Evolutionary conservation across 257 asterid genomes (phyloP).

Genomic region (Solanum ahanhuiri): DNA sequence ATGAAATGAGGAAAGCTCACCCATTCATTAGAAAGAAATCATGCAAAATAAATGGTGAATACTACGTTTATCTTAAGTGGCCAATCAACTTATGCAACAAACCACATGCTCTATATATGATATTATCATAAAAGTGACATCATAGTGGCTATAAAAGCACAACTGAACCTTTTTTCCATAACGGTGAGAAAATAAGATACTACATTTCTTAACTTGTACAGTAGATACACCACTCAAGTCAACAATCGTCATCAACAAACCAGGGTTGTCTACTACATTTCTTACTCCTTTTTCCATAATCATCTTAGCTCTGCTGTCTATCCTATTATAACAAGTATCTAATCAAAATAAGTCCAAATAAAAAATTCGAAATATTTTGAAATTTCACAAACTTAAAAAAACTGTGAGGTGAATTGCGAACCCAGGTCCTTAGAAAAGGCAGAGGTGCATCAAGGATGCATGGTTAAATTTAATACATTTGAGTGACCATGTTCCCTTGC

Average conservation of each 20-base stretch:
- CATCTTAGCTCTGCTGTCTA: background rate
- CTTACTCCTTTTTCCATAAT: background rate
- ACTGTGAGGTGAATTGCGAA: background rate
- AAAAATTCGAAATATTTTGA: background rate
- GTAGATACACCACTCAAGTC: slow-evolving; percentile 2
- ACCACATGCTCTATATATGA: background rate
- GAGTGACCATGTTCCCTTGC: background rate
- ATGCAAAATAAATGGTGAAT: background rate
- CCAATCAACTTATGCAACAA: background rate
- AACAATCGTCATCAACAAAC: background rate
- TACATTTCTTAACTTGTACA: background rate
- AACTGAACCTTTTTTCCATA: background rate
- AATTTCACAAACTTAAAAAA: background rate
- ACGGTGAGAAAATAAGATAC: background rate
- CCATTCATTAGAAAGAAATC: background rate
- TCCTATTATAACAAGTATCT: background rate
- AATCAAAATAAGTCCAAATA: background rate
- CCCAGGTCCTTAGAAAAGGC: background rate
- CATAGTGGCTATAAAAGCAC: background rate
- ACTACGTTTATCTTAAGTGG: background rate
- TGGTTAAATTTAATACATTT: background rate
- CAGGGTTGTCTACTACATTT: background rate
- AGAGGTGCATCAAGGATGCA: background rate
- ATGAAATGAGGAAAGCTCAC: background rate
- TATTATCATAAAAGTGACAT: background rate